These are phyloP conservation scores for Leersia perrieri DNA, from an alignment of 176 grass and related monocot genomes.

Conservation along the genomic window DNA sequence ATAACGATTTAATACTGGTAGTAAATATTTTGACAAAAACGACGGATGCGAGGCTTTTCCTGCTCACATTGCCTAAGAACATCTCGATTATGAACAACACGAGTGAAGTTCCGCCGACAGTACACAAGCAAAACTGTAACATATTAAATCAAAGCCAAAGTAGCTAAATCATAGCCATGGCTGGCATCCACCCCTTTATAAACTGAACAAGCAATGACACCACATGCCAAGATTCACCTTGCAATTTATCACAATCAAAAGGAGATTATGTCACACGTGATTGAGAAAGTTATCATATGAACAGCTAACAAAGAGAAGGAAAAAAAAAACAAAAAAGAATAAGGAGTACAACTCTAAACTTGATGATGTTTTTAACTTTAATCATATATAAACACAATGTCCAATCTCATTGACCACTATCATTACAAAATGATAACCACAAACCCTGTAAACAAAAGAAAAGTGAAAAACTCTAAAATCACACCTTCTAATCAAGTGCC, in stretches of 20 bases:
- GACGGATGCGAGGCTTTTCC: no score
- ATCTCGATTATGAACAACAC: no score
- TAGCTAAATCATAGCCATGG: not conserved
- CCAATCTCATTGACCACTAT: conserved; percentile 35
- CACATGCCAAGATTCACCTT: conserved; percentile 7
- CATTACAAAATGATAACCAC: conserved; percentile 49
- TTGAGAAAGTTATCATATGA: not conserved
- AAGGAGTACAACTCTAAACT: not conserved
- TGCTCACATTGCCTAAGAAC: no score
- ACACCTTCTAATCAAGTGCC: not conserved
- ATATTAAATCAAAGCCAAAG: not conserved
- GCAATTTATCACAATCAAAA: not conserved
- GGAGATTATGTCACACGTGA: not conserved
- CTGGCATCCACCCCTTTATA: conserved; percentile 12
- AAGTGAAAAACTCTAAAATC: not conserved
- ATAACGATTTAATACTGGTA: no score
- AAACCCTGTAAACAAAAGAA: conserved; percentile 30
- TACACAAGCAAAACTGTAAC: not conserved
- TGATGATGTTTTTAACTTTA: not conserved
- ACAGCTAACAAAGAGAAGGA: conserved; percentile 19
- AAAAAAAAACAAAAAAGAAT: not conserved
- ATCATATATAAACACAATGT: conserved; percentile 31
- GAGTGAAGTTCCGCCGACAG: not conserved
- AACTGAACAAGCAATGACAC: conserved; percentile 19
- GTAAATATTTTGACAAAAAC: no score